Conservation (phyloP, 495 filamentous ascomycete genomes). For the Barbatosphaeria neglecta region DNA sequence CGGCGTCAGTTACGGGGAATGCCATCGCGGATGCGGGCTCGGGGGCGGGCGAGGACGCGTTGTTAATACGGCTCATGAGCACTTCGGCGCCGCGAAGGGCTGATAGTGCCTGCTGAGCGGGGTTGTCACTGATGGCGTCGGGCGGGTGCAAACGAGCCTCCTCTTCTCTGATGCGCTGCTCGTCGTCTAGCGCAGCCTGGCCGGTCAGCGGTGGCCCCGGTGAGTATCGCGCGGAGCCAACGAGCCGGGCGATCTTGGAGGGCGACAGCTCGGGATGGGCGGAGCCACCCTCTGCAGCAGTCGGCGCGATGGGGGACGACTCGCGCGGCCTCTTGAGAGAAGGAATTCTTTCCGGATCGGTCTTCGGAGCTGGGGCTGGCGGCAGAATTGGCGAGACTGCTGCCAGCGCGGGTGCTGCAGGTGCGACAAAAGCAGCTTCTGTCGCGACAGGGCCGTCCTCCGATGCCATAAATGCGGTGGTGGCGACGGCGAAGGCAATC, state of each 20-base stretch:
- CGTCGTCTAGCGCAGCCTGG: constrained; percentile 44
- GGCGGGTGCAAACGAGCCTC: constrained; percentile 23
- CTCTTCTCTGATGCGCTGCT: constrained; percentile 39
- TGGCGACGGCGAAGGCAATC: background rate
- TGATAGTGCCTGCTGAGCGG: constrained; percentile 37
- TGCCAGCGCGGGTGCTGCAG: constrained; percentile 16
- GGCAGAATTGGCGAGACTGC: constrained; percentile 13
- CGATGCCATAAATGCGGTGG: constrained; percentile 25
- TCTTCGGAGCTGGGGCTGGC: constrained; percentile 11
- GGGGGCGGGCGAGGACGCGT: no score
- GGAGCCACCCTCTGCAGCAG: constrained; percentile 18
- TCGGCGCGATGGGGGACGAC: constrained; percentile 29
- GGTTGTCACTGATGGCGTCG: constrained; percentile 36
- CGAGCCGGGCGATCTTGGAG: constrained; percentile 40
- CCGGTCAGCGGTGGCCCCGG: constrained; percentile 37
- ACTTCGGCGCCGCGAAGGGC: constrained; percentile 41
- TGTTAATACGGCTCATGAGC: constrained; percentile 41
- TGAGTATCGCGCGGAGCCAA: constrained; percentile 34
- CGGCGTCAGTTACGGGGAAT: constrained; percentile 24
- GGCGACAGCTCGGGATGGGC: constrained; percentile 32
- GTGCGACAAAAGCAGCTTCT: constrained; percentile 28
- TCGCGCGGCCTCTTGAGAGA: constrained; percentile 39
- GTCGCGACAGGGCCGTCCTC: constrained; percentile 33
- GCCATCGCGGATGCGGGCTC: constrained; percentile 27
- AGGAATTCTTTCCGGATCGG: constrained; percentile 21